Conservation (phyloP, 2,329 filamentous ascomycete genomes). For the Biscogniauxia sp. region DNA sequence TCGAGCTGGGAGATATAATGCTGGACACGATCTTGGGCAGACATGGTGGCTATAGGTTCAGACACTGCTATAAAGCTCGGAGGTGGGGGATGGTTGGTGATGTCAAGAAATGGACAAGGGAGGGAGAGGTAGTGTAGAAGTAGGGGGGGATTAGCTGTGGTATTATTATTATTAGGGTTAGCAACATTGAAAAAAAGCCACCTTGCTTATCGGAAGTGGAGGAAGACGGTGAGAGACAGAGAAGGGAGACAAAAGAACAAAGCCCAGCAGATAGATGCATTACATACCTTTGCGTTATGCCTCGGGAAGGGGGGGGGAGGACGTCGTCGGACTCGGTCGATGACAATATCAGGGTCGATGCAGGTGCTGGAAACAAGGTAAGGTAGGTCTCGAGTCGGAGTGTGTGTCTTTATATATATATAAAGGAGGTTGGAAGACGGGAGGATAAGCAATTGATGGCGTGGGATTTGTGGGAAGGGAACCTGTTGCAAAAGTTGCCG, state of each 20-base stretch:
- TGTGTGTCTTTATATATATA: background rate
- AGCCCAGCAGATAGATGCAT: no score
- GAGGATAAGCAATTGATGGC: background rate
- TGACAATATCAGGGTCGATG: background rate
- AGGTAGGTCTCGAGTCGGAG: background rate
- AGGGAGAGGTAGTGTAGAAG: conserved; percentile 13
- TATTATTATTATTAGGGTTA: conserved; percentile 27
- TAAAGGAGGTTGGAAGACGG: background rate
- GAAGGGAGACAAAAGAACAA: background rate
- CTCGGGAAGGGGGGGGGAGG: background rate
- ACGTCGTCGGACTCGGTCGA: background rate
- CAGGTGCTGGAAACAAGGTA: background rate
- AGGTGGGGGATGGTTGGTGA: conserved; percentile 23
- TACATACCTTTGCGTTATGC: background rate
- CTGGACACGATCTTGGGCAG: conserved; percentile 73
- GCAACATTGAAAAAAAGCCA: conserved; percentile 21
- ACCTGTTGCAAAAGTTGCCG: background rate
- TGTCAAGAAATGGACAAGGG: conserved; percentile 18
- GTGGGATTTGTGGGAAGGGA: background rate
- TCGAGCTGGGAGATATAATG: conserved; percentile 77
- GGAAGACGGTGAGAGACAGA: conserved; percentile 13
- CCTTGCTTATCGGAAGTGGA: conserved; percentile 25
- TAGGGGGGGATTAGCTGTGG: conserved; percentile 14
- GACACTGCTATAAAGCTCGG: conserved; percentile 4
- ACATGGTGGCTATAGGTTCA: conserved; percentile 54